These are phyloP conservation scores for Neoboletus brunneissimus DNA, from an alignment of 768 basidiomycete genomes.

Conservation along the genomic window DNA sequence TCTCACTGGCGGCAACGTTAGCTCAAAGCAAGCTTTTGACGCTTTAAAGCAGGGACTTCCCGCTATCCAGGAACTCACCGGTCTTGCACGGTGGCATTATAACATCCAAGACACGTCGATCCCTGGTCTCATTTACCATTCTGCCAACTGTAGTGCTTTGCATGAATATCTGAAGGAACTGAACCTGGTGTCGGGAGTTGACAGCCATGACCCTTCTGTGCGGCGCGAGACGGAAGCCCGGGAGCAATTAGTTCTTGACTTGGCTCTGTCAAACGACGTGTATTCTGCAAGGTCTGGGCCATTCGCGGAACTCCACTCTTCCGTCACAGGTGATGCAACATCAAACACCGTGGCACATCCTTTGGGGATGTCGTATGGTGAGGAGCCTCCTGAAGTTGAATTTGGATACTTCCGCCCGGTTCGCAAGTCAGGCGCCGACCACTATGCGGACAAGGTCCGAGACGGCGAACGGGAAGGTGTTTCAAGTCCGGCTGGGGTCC, in stretches of 20 bases:
- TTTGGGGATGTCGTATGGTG: slow-evolving; percentile 46
- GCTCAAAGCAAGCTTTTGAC: slow-evolving; percentile 50
- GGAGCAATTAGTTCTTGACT: slow-evolving; percentile 61
- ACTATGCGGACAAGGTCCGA: slow-evolving; percentile 27
- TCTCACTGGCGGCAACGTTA: slow-evolving; percentile 51
- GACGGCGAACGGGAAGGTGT: slow-evolving; percentile 20
- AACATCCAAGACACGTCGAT: slow-evolving; percentile 47
- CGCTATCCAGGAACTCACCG: slow-evolving; percentile 35
- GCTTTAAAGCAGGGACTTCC: slow-evolving; percentile 50
- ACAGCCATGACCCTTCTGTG: slow-evolving; percentile 39
- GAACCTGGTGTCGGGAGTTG: slow-evolving; percentile 39
- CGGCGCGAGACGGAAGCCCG: slow-evolving; percentile 53
- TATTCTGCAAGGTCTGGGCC: slow-evolving; percentile 43
- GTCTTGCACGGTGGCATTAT: slow-evolving; percentile 51
- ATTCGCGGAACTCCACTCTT: slow-evolving; percentile 30
- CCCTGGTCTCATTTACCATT: slow-evolving; percentile 39
- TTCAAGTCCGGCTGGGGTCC: slow-evolving; percentile 49
- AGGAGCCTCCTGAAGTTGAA: slow-evolving; percentile 53
- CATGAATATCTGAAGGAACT: slow-evolving; percentile 42
- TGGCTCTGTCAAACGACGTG: slow-evolving; percentile 55
- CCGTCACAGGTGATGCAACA: slow-evolving; percentile 1
- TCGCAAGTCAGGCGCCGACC: slow-evolving; percentile 26
- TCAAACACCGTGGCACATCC: slow-evolving; percentile 21
- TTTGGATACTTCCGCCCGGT: slow-evolving; percentile 64
- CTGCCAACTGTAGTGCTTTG: slow-evolving; percentile 34